These are phyloP conservation scores for Tubosaeta sp. DNA, from an alignment of 768 basidiomycete genomes.

Conservation along the genomic window DNA sequence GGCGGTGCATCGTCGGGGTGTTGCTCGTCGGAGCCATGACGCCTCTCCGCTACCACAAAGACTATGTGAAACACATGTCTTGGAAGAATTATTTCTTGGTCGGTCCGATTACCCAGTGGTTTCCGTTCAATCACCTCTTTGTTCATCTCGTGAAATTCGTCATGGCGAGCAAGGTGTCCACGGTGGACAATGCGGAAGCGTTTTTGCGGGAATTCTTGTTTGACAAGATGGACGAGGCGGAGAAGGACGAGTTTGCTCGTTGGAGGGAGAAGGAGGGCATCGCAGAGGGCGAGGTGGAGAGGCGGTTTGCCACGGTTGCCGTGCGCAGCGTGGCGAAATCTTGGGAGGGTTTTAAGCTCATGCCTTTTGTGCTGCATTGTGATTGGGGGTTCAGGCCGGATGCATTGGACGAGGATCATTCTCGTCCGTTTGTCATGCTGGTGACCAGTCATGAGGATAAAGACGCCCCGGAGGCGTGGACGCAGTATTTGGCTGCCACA, in stretches of 20 bases:
- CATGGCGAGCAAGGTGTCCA: slow-evolving; percentile 35
- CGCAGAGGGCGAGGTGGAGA: slow-evolving; percentile 42
- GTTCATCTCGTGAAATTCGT: slow-evolving; percentile 29
- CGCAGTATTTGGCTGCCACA: slow-evolving; percentile 44
- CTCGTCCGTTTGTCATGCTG: slow-evolving; percentile 42
- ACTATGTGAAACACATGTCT: slow-evolving; percentile 43
- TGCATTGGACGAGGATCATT: slow-evolving; percentile 42
- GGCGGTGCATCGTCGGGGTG: slow-evolving; percentile 42
- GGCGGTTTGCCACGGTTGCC: slow-evolving; percentile 38
- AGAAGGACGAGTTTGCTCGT: slow-evolving; percentile 29
- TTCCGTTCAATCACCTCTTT: slow-evolving; percentile 38
- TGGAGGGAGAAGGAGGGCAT: slow-evolving; percentile 41
- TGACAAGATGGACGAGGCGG: slow-evolving; percentile 36
- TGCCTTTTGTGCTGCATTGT: slow-evolving; percentile 39
- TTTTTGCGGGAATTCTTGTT: slow-evolving; percentile 39
- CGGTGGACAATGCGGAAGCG: slow-evolving; percentile 37
- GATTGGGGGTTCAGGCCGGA: slow-evolving; percentile 49
- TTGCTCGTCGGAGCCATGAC: slow-evolving; percentile 45
- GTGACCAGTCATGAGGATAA: slow-evolving; percentile 41
- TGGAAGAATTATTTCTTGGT: slow-evolving; percentile 44
- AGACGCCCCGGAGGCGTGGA: slow-evolving; percentile 40
- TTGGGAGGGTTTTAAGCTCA: slow-evolving; percentile 51
- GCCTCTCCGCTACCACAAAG: slow-evolving; percentile 43
- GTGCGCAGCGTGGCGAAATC: slow-evolving; percentile 44
- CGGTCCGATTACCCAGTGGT: slow-evolving; percentile 41